Percentiles rank a stretch among this genome's conserved stretches.
These are phyloP conservation scores for Pythium dissimile DNA, from an alignment of 352 stramenopile species.

Conservation along the genomic window DNA sequence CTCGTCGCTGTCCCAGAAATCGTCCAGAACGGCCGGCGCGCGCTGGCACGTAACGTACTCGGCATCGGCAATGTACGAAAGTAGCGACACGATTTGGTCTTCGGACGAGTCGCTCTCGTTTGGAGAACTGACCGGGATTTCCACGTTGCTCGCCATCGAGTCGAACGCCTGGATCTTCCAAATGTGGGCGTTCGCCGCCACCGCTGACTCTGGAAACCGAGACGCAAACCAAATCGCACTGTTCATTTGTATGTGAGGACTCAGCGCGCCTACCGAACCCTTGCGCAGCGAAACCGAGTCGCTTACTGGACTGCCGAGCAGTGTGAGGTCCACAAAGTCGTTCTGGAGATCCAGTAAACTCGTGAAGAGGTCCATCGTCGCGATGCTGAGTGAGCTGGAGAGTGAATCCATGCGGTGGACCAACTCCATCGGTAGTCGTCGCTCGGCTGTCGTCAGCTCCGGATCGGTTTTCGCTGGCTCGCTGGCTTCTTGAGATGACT, in stretches of 20 bases:
- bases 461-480: no score
- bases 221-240: slow-evolving; percentile 76
- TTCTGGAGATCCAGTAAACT: slow-evolving; percentile 69
- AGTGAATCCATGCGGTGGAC: slow-evolving; percentile 80
- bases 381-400: slow-evolving; percentile 74
- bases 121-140: slow-evolving; percentile 41
- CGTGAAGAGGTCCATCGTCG: slow-evolving; percentile 81
- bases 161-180: slow-evolving; percentile 80
- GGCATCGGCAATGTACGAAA: slow-evolving; percentile 83
- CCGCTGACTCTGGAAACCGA: slow-evolving; percentile 69
- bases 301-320: slow-evolving; percentile 30
- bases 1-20: slow-evolving; percentile 47
- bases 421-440: slow-evolving; percentile 61
- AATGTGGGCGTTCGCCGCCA: slow-evolving; percentile 74
- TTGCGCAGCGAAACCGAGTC: neutral
- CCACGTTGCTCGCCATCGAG: slow-evolving; percentile 33
- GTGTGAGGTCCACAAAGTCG: slow-evolving; percentile 45
- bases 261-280: slow-evolving; percentile 6
- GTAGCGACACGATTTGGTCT: slow-evolving; percentile 70
- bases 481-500: neutral
- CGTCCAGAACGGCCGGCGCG: slow-evolving; percentile 40
- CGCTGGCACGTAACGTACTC: slow-evolving; percentile 76
- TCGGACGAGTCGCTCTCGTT: slow-evolving; percentile 27
- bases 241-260: slow-evolving; percentile 15
- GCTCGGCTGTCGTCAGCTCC: neutral